Percentiles rank a stretch among this genome's conserved stretches.
These are phyloP conservation scores for Dacryopinax spathularia DNA, from an alignment of 768 basidiomycete genomes.

Conservation along the genomic window DNA sequence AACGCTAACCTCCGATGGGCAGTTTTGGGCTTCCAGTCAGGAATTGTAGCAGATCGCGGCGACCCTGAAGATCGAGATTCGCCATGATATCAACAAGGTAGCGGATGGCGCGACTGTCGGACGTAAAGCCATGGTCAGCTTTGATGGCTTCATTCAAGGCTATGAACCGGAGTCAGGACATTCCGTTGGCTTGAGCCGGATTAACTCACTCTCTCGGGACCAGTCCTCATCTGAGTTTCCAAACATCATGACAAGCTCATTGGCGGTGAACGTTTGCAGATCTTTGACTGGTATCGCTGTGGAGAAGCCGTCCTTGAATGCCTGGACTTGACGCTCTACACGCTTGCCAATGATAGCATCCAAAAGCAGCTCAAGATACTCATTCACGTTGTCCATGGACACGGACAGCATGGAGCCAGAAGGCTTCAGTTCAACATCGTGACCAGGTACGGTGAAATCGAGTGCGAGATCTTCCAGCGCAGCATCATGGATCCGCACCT, in stretches of 20 bases:
- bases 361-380: conserved; percentile 76
- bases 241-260: conserved; percentile 91
- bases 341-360: conserved; percentile 80
- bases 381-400: conserved; percentile 73
- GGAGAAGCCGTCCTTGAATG: conserved; percentile 88
- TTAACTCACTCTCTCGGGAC: conserved; percentile 67
- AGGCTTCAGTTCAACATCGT: conserved; percentile 84
- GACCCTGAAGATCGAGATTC: conserved; percentile 52
- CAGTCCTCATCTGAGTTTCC: conserved; percentile 98
- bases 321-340: conserved; percentile 61
- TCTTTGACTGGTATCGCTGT: conserved; percentile 91
- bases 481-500: conserved; percentile 44
- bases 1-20: conserved; percentile 75
- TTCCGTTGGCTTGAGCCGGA: conserved; percentile 9
- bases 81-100: conserved; percentile 79
- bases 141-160: conserved; percentile 82
- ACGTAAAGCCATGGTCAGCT: conserved; percentile 96
- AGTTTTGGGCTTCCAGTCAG: conserved; percentile 95
- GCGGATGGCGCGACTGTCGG: conserved; percentile 81
- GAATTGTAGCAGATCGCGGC: conserved; percentile 87
- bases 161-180: conserved; percentile 28
- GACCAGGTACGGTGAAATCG: conserved; percentile 94
- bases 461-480: conserved; percentile 77
- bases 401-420: conserved; percentile 68
- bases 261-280: conserved; percentile 79